These are phyloP conservation scores for Trametes maxima DNA, from an alignment of 768 basidiomycete species.

Conservation along the genomic window DNA sequence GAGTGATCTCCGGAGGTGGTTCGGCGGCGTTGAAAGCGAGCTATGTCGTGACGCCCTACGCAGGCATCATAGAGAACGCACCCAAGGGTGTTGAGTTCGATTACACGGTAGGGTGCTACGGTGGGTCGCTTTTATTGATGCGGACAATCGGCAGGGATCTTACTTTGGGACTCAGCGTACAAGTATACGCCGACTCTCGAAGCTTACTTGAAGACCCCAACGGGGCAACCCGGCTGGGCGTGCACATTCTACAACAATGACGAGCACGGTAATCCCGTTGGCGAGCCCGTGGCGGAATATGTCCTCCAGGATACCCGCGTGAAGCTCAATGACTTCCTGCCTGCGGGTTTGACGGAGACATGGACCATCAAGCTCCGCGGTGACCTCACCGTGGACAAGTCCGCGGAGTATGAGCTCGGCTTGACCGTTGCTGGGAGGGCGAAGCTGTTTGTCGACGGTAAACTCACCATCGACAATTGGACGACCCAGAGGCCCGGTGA, in stretches of 20 bases:
- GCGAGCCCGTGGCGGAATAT: constrained; percentile 47
- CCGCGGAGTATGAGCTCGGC: constrained; percentile 58
- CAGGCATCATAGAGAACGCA: constrained; percentile 55
- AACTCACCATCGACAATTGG: constrained; percentile 70
- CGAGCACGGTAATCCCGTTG: constrained; percentile 45
- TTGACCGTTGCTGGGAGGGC: constrained; percentile 65
- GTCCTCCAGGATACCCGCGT: constrained; percentile 61
- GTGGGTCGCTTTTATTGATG: constrained; percentile 36
- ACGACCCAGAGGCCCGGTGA: constrained; percentile 67
- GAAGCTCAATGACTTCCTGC: constrained; percentile 68
- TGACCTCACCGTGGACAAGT: constrained; percentile 49
- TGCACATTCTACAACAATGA: constrained; percentile 66
- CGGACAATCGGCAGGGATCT: not conserved
- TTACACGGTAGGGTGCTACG: constrained; percentile 67
- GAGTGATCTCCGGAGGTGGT: constrained; percentile 75
- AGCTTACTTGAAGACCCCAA: constrained; percentile 51
- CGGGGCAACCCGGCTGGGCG: constrained; percentile 61
- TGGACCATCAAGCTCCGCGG: constrained; percentile 64
- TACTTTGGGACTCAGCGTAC: constrained; percentile 46
- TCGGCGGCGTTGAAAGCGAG: constrained; percentile 68
- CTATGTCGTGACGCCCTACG: constrained; percentile 65
- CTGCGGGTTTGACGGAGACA: constrained; percentile 50
- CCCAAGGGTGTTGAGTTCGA: constrained; percentile 51
- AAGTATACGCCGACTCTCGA: constrained; percentile 75
- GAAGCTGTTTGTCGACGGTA: constrained; percentile 62